Base-by-base conservation (phyloP, 2,329 filamentous ascomycete genomes). In the Hirsutella minnesotensis region DNA sequence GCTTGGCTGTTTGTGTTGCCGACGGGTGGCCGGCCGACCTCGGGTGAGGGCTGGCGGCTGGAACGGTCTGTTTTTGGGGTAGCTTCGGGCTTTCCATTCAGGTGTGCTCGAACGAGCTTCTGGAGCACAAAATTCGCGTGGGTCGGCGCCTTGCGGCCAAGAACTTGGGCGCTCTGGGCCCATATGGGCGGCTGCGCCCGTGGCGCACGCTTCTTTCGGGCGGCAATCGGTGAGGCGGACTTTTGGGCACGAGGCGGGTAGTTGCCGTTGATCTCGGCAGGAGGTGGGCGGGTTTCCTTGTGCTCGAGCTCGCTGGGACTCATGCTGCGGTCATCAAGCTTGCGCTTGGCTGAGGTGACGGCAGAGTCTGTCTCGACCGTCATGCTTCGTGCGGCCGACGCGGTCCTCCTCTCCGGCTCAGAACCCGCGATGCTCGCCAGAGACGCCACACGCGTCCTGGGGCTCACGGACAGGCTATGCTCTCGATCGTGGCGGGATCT, bases 391-490 rank as follows among this genome's bases (percentile, higher is more conserved):
- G 42, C 37, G 36, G 49, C 41, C 31, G 49, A 45, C 9, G 49
- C 45, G 13, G 50, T 40, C 45, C 50, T 57, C 29, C 49, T 49
- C 22, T 59, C 57, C 44, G 49, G 48, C 31, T 59, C 60, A 22
- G 48, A 44, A 40, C 66, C 64, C 37, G 63, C 53, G 52, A 60
- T 69, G 56, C 61, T 70, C 45, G 65, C 66, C 31, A 76, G 55
- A 51, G 71, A 76, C 33, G 70, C 65, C 15, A 81, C 65, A 48
- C 75, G 70, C 30, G 84, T 87, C 63, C 86, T 88, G 24, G 86
- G 86, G 57, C 84, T 90, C 40, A 90, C 77, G 55, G 83, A 89
- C 42, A 83, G 60, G 57, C 81, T 86, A 40, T 74, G 69, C 47
- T 85, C 83, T 53, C 82, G 75, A 43, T 86, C 81, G 49, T 71